phyloP scores from a whole-genome alignment of 2,329 filamentous ascomycete genomes.

The Venturia nashicola region DNA sequence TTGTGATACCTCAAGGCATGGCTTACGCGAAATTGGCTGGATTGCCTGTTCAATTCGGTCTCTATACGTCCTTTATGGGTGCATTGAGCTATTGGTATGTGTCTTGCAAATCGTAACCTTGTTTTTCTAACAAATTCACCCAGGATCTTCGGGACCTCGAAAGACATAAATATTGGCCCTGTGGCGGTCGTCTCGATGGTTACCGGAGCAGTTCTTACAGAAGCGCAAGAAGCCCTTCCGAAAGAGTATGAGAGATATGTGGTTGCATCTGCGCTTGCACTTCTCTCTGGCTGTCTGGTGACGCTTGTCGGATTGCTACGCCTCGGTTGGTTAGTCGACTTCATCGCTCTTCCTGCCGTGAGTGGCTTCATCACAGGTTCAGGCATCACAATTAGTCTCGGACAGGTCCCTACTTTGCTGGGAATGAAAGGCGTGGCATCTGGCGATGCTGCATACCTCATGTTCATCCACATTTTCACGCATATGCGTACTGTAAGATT shows the following conservation, averaged over 20 bases:
- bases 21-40: conserved; percentile 79
- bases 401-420: conserved; percentile 72
- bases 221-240: conserved; percentile 45
- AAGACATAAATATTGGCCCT: conserved; percentile 97
- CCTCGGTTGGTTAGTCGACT: conserved; percentile 81
- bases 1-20: conserved; percentile 89
- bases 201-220: conserved; percentile 66
- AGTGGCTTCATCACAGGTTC: conserved; percentile 98
- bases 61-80: conserved; percentile 95
- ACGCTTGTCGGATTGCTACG: conserved; percentile 68
- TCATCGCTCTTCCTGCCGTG: conserved; percentile 83
- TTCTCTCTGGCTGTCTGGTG: conserved; percentile 71
- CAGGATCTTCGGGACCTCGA: conserved; percentile 78
- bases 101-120: conserved; percentile 18
- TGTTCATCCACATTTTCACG: conserved; percentile 77
- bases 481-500: conserved; percentile 54
- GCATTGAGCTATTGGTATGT: conserved; percentile 73
- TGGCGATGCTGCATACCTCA: conserved; percentile 64
- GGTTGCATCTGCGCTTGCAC: conserved; percentile 66
- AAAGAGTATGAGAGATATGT: conserved; percentile 43
- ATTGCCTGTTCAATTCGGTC: conserved; percentile 68
- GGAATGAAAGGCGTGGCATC: conserved; percentile 66
- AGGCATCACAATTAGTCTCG: conserved; percentile 74
- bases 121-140: neutral
- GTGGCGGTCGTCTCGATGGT: conserved; percentile 93